Evolutionary conservation across 1,139 yeast genomes (phyloP), one percentile per base, ranked within the genome.

Genomic region (Sporopachydermia cereana): DNA sequence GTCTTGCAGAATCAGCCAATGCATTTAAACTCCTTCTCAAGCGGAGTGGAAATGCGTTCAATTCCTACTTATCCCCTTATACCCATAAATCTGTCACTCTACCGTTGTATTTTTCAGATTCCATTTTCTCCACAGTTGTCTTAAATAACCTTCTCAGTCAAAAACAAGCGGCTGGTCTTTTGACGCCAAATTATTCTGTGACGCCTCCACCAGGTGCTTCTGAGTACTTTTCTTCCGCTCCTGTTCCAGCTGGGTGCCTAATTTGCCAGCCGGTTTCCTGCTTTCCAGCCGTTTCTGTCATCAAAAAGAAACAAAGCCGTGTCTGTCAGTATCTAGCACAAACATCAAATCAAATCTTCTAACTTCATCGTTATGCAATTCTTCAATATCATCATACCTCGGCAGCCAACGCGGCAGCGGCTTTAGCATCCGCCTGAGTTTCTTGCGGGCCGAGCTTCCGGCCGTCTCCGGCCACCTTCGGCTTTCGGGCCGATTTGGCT

Each of bases 171-270:
- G 49, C 30, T 49, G 54, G 2, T 41, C 48, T 2, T 45, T 29
- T 41, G 47, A 48, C 12, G 43, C 39, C 27, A 45, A 36, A 27
- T 47, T 41, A 41, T 47, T 39, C 42, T 51, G 43, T 17, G 56
- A 45, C 20, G 50, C 45, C 25, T 51, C 50, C 47, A 51, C 46
- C 29, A 53, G n/a, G 43, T 51, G 51, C 43, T 48, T 43, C 46
- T 46, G 44, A 25, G 47, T 47, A 30, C 52, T 46, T 46, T 53
- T 53, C 21, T 48, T 46, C 24, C 58, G 44, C 24, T 61, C 60
- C 36, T 57, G 48, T 14, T 57, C 57, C 14, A 61, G 49, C 43
- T 58, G 55, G 23, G 51, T 45, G 1, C 57, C 53, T 31, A 60
- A 44, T 21, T 48, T 50, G 1, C 65, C 64, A 29, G 46, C 45